phyloP scores from a whole-genome alignment of 2,329 filamentous ascomycete species.

The Rutstroemia sydowiana region DNA sequence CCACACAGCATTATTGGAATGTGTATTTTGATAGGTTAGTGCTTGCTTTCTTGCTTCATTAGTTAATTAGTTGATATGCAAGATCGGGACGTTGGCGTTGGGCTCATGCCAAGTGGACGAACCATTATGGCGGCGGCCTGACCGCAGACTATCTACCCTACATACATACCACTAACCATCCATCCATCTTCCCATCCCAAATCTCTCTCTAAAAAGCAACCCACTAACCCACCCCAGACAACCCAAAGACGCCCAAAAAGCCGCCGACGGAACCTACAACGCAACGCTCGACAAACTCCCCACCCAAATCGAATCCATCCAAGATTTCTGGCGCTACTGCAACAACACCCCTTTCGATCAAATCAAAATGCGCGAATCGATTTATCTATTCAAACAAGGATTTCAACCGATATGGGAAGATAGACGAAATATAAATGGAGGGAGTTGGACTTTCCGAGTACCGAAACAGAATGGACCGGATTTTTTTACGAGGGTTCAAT shows the following conservation, averaged over 20 bases:
- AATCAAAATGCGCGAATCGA: conserved; percentile 68
- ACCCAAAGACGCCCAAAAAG: conserved; percentile 29
- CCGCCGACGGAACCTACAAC: conserved; percentile 27
- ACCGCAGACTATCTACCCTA: conserved; percentile 3
- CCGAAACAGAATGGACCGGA: conserved; percentile 65
- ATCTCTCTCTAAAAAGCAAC: too few relatives aligned
- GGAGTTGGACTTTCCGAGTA: conserved; percentile 88
- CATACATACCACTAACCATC: too few relatives aligned
- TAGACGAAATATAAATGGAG: conserved; percentile 75
- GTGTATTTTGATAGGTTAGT: conserved; percentile 58
- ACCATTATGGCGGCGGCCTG: too few relatives aligned
- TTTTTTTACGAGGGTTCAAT: conserved; percentile 75
- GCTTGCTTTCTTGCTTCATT: background rate
- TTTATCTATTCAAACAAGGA: conserved; percentile 73
- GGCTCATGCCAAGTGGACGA: too few relatives aligned
- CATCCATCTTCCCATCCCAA: too few relatives aligned
- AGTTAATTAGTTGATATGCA: background rate
- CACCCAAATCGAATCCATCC: conserved; percentile 65
- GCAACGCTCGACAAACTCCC: conserved; percentile 51
- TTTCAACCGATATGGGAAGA: conserved; percentile 80
- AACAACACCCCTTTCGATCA: conserved; percentile 73
- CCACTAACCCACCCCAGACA: too few relatives aligned
- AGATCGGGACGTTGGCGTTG: background rate
- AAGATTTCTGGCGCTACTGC: conserved; percentile 79
- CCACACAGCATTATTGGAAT: conserved; percentile 74